Base-by-base conservation (phyloP, 2,329 filamentous ascomycete species). In the Fusarium proliferatum region DNA sequence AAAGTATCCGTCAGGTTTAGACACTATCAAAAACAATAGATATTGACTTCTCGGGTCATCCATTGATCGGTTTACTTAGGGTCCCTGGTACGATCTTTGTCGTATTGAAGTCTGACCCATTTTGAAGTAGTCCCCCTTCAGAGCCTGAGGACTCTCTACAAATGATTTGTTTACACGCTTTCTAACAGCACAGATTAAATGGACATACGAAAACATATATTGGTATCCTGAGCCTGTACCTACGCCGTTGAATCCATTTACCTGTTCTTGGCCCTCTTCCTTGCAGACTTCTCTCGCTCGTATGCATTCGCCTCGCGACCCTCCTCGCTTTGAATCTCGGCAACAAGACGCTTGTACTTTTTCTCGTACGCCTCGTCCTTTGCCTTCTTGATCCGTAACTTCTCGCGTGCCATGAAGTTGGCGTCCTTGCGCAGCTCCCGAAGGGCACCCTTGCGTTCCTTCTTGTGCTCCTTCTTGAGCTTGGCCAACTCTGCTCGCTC, bases 261-360 rank as follows among this genome's bases (percentile, higher is more conserved):
- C 77, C 79, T 81, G 71, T 82, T 89, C 81, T 87, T 90, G 61
- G 88, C 88, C 81, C 88, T 86, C 83, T 94, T 94, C 82, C 95
- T 89, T 81, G 87, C 87, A 81, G 89, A 88, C 87, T 91, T 96
- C 87, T 97, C 94, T 78, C 92, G 88, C 84, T 97, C 95, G 88
- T 98, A 98, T 55, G 88, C 89, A 84, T 98, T 98, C 48, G 90
- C 88, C 82, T 96, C 95, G 66, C 88, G 86, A 3, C 96, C 96
- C 82, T 98, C 96, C 85, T 97, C 93, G 76, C 93, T 94, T 85
- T 99, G 96, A 78, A 99, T 98, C 88, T 98, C 95, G 15, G 95
- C 94, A 76, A 98, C 91, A 69, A 99, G 87, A 74, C 93, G 90
- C 87, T 93, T 94, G 86, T 96, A 97, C 88, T 98, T 98, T 87